Conservation (phyloP, 106 monocot genomes). For the Allium sativum region DNA sequence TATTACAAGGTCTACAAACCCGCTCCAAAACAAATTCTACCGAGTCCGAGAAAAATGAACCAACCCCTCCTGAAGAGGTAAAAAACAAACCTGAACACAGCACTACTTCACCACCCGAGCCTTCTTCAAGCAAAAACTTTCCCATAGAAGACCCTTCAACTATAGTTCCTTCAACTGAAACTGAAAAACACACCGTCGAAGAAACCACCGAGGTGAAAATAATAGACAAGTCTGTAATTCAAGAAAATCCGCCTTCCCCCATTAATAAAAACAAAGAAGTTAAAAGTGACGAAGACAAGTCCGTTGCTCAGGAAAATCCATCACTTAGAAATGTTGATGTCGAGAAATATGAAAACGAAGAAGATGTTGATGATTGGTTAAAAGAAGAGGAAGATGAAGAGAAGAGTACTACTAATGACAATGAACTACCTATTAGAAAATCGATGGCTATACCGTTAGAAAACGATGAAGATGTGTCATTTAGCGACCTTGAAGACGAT, state of each 20-base stretch:
- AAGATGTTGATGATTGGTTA: slow-evolving; percentile 13
- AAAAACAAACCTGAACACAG: not conserved
- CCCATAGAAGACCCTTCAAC: not conserved
- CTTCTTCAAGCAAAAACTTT: not conserved
- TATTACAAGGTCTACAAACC: slow-evolving; percentile 17
- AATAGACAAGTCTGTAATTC: slow-evolving; percentile 23
- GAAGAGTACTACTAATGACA: not conserved
- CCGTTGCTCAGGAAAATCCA: not conserved
- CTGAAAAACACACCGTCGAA: slow-evolving; percentile 20
- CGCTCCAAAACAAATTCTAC: slow-evolving; percentile 1
- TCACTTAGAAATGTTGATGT: not conserved
- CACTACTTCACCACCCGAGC: not conserved
- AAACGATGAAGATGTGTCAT: slow-evolving; percentile 16
- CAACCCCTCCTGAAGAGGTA: not conserved
- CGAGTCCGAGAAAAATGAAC: not conserved
- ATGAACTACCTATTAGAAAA: not conserved
- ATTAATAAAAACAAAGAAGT: not conserved
- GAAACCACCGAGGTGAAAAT: slow-evolving; percentile 11
- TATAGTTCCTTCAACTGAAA: slow-evolving; percentile 1
- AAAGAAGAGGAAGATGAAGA: slow-evolving; percentile 4
- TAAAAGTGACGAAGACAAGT: not conserved
- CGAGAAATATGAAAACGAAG: slow-evolving; percentile 7
- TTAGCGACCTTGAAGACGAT: slow-evolving; percentile 15
- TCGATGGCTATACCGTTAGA: not conserved
- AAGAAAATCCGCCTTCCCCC: slow-evolving; percentile 1